Conservation (phyloP, 2,329 filamentous ascomycete species). For the Lachnellula arida region DNA sequence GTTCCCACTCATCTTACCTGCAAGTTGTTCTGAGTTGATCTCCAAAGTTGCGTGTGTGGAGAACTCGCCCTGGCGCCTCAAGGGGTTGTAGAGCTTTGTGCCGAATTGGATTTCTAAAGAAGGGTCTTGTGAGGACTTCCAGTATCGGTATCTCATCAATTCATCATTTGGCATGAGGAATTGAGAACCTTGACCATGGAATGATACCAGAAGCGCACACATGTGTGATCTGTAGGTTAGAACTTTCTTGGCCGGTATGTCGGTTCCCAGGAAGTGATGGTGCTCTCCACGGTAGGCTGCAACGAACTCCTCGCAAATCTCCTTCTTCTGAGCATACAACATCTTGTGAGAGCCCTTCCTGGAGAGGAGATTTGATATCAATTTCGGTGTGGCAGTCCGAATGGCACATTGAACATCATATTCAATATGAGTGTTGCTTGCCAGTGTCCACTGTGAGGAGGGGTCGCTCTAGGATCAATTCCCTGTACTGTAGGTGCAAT, state of each 20-base stretch:
- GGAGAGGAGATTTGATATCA: too few species aligned
- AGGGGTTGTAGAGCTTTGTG: not conserved
- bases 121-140: not conserved
- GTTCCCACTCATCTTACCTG: not conserved
- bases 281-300: not conserved
- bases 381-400: too few species aligned
- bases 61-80: not conserved
- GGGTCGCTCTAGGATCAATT: too few species aligned
- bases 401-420: too few species aligned
- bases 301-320: not conserved
- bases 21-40: not conserved
- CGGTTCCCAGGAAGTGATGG: not conserved
- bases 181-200: not conserved
- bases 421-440: too few species aligned
- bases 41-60: not conserved
- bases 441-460: too few species aligned
- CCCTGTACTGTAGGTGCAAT: too few species aligned
- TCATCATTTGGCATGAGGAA: not conserved
- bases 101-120: not conserved
- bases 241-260: not conserved
- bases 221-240: not conserved
- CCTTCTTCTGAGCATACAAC: not conserved
- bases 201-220: not conserved
- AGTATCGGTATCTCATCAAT: not conserved
- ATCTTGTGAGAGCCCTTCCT: not conserved